Conservation (phyloP, 108 stramenopile species). For the Pelagomonas calceolata region DNA sequence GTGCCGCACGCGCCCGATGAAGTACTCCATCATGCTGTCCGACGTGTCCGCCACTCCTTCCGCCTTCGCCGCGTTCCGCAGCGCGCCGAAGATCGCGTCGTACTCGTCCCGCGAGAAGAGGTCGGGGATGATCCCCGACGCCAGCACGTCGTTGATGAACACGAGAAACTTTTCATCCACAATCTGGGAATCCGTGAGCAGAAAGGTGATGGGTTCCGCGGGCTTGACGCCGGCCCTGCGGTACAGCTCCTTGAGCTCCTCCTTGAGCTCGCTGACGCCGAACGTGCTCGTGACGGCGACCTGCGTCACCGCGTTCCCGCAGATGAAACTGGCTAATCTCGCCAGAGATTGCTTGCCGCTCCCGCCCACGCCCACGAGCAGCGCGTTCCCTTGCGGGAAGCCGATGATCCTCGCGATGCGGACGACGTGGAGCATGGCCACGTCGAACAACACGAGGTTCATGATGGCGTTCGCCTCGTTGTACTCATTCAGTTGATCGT, state of each 20-base stretch:
- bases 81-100: constrained; percentile 27
- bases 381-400: constrained; percentile 28
- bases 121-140: constrained; percentile 33
- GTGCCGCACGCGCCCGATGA: constrained; percentile 23
- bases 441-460: constrained; percentile 28
- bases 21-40: constrained; percentile 35
- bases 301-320: constrained; percentile 23
- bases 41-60: constrained; percentile 30
- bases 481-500: constrained; percentile 17
- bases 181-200: constrained; percentile 50
- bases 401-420: constrained; percentile 30
- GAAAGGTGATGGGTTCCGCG: constrained; percentile 21
- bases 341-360: constrained; percentile 34
- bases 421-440: constrained; percentile 29
- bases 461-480: constrained; percentile 25
- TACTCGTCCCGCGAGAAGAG: constrained; percentile 34
- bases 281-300: constrained; percentile 35
- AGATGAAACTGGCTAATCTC: constrained; percentile 39
- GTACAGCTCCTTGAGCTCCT: constrained; percentile 42
- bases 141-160: constrained; percentile 36
- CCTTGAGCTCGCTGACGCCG: constrained; percentile 33
- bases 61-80: constrained; percentile 25
- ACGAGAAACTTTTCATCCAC: constrained; percentile 47
- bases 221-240: constrained; percentile 27
- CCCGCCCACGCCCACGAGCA: constrained; percentile 37